Evolutionary conservation across 345 rosid species (phyloP).

Genomic region (Eucalyptus melliodora): DNA sequence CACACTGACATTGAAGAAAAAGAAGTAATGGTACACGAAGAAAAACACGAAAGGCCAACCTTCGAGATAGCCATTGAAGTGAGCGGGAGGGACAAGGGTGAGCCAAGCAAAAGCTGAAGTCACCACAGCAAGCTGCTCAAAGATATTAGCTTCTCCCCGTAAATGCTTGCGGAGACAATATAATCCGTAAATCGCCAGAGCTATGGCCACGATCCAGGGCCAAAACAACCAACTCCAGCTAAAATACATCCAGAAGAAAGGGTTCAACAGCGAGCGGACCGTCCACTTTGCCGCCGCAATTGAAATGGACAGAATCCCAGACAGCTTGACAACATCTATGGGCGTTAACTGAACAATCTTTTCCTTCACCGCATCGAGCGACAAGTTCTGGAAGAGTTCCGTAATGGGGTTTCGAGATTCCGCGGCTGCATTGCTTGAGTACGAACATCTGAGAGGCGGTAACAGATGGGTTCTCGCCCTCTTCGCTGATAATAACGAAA

Average conservation of each 20-base stretch:
- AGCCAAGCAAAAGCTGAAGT: constrained; percentile 72
- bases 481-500: background rate
- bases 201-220: constrained; percentile 78
- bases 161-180: constrained; percentile 53
- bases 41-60: constrained; percentile 90
- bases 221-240: constrained; percentile 94
- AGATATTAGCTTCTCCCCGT: constrained; percentile 44
- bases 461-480: constrained; percentile 10
- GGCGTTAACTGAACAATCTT: constrained; percentile 32
- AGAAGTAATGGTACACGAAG: constrained; percentile 81
- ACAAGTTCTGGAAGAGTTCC: constrained; percentile 22
- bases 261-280: constrained; percentile 29
- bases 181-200: constrained; percentile 41
- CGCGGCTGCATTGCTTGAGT: constrained; percentile 22
- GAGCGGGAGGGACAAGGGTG: constrained; percentile 78
- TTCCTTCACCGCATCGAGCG: constrained; percentile 26
- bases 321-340: constrained; percentile 35
- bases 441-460: constrained; percentile 31
- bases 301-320: constrained; percentile 36
- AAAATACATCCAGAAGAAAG: constrained; percentile 88
- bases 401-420: constrained; percentile 22
- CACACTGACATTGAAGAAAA: constrained; percentile 73
- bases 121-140: constrained; percentile 74
- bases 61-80: constrained; percentile 75
- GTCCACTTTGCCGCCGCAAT: constrained; percentile 52